Evolutionary conservation across 768 basidiomycete genomes (phyloP).

Genomic region (Arthromyces matolae): DNA sequence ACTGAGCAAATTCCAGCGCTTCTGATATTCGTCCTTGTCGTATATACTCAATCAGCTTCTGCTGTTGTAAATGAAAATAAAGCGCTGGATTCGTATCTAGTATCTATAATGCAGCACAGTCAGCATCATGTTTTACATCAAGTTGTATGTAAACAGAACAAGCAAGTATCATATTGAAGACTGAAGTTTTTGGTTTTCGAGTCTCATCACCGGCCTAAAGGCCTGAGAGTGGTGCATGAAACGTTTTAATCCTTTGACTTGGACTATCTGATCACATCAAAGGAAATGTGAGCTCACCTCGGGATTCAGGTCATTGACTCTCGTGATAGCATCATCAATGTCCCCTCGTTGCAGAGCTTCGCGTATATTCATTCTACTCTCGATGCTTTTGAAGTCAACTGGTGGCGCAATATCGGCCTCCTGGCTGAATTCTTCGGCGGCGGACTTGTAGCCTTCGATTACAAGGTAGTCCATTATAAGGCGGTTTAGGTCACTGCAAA

Average conservation of each 20-base stretch:
- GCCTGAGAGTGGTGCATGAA: conserved; percentile 99
- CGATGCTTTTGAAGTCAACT: conserved; percentile 89
- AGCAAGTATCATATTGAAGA: conserved; percentile 85
- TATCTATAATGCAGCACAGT: conserved; percentile 57
- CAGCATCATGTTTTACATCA: conserved; percentile 14
- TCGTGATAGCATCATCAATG: conserved; percentile 91
- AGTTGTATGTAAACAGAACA: conserved; percentile 16
- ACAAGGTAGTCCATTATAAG: conserved; percentile 97
- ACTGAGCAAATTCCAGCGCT: conserved; percentile 88
- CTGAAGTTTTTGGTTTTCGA: conserved; percentile 79
- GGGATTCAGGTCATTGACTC: conserved; percentile 93
- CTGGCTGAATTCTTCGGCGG: conserved; percentile 90
- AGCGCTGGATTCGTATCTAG: conserved; percentile 91
- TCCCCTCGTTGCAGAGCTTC: conserved; percentile 93
- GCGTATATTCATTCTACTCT: conserved; percentile 91
- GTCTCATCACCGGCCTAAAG: conserved; percentile 80
- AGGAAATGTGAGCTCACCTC: conserved; percentile 69
- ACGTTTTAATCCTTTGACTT: conserved; percentile 74
- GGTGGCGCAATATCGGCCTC: conserved; percentile 77
- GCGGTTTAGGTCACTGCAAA: conserved; percentile 81
- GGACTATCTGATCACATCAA: conserved; percentile 7
- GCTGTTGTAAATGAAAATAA: conserved; percentile 94
- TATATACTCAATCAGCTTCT: conserved; percentile 93
- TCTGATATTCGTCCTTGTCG: conserved; percentile 74
- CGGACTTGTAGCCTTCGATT: conserved; percentile 94